Evolutionary conservation across 371 early-diverging fungal genomes (phyloP), one percentile per base, ranked within the genome.

Genomic region (Mortierella sp.): DNA sequence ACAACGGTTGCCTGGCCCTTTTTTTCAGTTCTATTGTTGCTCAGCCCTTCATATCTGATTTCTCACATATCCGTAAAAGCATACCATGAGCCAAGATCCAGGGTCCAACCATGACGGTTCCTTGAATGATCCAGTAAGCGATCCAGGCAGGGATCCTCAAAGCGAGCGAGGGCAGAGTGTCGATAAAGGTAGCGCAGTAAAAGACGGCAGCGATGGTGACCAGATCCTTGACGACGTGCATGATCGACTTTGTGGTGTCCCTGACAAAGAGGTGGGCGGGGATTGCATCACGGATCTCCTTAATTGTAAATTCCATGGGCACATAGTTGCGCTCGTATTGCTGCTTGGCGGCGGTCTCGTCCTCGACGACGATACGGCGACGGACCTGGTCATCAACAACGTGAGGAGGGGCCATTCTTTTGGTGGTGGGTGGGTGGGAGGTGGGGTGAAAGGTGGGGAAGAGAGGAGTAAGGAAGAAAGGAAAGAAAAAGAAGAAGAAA

Each of bases 71-170:
- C 51, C 18, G 21, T 5, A 18, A 48, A 10, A 38, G 60, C 74
- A 93, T 93, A 85, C 94, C 97, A 82, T 97, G 97, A 55, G 96
- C 97, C 81, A 96, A 89, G 44, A 96, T 95, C 97, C 97, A 97
- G 71, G 95, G 76, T 43, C 97, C 97, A 49, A 96, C 96, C 82
- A 91, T 91, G 21, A 96, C 93, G 41, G 94, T 90, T 74, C 97
- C 97, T 87, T 95, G 96, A 48, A 88, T 84, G 71, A 93, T 85
- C 96, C 96, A 96, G 91, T 96, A 97, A 41, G 89, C 56, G 7
- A 91, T 88, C 97, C 97, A 97, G 0, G 93, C 90, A 24, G 90
- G 88, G 48, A 82, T 81, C 12, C 92, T 90, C 70, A 91, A 77
- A n/a, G 81, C 71, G 3, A 82, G 58, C 7, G 91, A 89, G 24